Base-by-base conservation (phyloP, 2,329 filamentous ascomycete genomes). In the Ophiostoma ips region DNA sequence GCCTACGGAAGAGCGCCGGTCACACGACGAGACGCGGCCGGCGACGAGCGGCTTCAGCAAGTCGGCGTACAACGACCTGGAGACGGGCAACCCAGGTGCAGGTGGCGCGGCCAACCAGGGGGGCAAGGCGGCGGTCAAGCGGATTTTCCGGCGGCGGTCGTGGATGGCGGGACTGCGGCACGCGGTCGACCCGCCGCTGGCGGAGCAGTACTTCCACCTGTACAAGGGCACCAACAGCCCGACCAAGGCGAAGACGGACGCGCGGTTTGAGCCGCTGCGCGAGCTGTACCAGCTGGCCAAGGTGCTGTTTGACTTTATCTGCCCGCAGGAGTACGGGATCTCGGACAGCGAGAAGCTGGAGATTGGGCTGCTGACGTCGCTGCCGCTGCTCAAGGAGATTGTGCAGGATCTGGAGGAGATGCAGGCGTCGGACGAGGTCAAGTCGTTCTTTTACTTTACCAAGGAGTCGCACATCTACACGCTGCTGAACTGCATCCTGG, bases 401-500 rank as follows among this genome's bases (percentile, higher is more conserved):
- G 92, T 98, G 7, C 84, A 89, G 61, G 90, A 98, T 60, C 75
- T 98, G 2, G 94, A 98, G 68, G 89, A 96, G 66, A 87, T 96
- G 66, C 92, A 98, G 66, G 90, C 92, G 3, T 94, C 87, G 0
- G 83, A 90, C 49, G 86, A 94, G 57, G 88, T 89, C 41, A 95
- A 95, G 63, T 90, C 84, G 2, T 96, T 96, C 71, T 87, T 96
- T 67, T 98, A 98, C 69, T 98, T 98, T 66, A 98, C 92, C 55
- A 98, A 98, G 66, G 92, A 98, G 67, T 95, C 87, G 1, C 92
- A 98, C 64, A 95, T 98, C 55, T 98, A 98, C 69, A 98, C 92
- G 5, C 76, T 98, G 5, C 77, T 98, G 52, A 98, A 98, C 65
- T 96, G 90, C 64, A 96, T 98, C 58, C 77, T 98, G 24, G 92